These are phyloP conservation scores for Trichosporon coremiiforme DNA, from an alignment of 1,284 basidiomycete genomes.

Conservation along the genomic window DNA sequence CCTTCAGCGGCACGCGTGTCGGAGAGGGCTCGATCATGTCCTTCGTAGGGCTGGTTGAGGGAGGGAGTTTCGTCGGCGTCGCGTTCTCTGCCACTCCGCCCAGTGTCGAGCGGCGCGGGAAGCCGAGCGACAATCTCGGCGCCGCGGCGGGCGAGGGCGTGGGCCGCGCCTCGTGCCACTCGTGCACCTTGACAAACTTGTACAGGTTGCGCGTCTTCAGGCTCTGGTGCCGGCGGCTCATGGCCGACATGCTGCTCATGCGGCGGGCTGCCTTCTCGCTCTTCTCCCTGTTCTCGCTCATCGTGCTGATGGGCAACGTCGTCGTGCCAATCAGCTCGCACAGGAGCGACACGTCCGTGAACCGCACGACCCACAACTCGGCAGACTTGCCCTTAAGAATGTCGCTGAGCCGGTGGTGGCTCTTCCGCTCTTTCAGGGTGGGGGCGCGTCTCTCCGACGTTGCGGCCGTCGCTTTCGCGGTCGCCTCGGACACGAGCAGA, in stretches of 20 bases:
- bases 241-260: conserved; percentile 55
- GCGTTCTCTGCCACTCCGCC: conserved; percentile 23
- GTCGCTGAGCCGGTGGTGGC: conserved; percentile 81
- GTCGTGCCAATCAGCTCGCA: conserved; percentile 90
- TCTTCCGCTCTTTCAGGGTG: conserved; percentile 67
- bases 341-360: conserved; percentile 91
- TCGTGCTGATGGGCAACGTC: conserved; percentile 71
- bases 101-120: conserved; percentile 21
- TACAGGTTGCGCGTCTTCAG: conserved; percentile 86
- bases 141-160: conserved; percentile 14
- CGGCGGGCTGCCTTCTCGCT: conserved; percentile 16
- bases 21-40: conserved; percentile 3
- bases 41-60: neutral
- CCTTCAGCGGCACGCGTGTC: conserved; percentile 24
- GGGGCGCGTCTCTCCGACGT: neutral
- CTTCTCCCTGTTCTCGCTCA: conserved; percentile 5
- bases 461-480: conserved; percentile 56
- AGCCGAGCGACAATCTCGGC: conserved; percentile 1
- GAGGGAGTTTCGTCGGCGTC: conserved; percentile 15
- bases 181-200: conserved; percentile 72
- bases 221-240: conserved; percentile 69
- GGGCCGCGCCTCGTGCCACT: conserved; percentile 62
- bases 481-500: conserved; percentile 77
- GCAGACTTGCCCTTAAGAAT: conserved; percentile 59
- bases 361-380: conserved; percentile 89